A percentile compares a stretch with the other conserved stretches of the same genome.
These are phyloP conservation scores for Gamarada debralockiae DNA, from an alignment of 495 filamentous ascomycete species.

Conservation along the genomic window DNA sequence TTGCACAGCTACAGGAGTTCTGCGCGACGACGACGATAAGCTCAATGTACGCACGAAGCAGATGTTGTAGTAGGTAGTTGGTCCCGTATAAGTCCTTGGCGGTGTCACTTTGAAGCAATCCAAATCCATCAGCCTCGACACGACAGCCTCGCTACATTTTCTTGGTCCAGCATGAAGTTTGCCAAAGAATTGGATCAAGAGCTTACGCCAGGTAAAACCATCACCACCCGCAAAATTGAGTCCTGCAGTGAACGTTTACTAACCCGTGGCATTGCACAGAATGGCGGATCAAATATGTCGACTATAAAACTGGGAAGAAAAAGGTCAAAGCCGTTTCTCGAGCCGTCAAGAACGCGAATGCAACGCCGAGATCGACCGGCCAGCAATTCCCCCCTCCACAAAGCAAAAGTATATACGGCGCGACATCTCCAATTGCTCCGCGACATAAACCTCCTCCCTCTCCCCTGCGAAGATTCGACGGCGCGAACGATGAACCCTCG, in stretches of 20 bases:
- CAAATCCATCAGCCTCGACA: background rate
- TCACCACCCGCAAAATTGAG: background rate
- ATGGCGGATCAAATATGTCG: constrained; percentile 87
- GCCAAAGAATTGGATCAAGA: constrained; percentile 78
- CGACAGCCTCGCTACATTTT: background rate
- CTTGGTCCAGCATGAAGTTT: constrained; percentile 36
- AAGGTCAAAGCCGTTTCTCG: constrained; percentile 76
- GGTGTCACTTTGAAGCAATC: too few species aligned
- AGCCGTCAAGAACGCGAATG: constrained; percentile 61
- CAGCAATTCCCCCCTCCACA: constrained; percentile 1
- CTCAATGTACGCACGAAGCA: too few species aligned
- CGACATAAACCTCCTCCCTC: background rate
- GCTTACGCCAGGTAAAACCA: constrained; percentile 60
- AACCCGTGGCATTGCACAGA: constrained; percentile 43
- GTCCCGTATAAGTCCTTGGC: too few species aligned
- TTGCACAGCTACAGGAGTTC: too few species aligned
- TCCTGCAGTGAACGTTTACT: background rate
- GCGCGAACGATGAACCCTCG: background rate
- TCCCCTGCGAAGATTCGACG: constrained; percentile 3
- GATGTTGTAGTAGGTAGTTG: too few species aligned
- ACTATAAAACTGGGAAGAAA: constrained; percentile 94
- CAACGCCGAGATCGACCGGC: constrained; percentile 34
- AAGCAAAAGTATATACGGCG: constrained; percentile 14
- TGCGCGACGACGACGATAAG: too few species aligned
- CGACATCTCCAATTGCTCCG: constrained; percentile 2